phyloP scores from a whole-genome alignment of 352 stramenopile species.

The Phytophthora citricola region DNA sequence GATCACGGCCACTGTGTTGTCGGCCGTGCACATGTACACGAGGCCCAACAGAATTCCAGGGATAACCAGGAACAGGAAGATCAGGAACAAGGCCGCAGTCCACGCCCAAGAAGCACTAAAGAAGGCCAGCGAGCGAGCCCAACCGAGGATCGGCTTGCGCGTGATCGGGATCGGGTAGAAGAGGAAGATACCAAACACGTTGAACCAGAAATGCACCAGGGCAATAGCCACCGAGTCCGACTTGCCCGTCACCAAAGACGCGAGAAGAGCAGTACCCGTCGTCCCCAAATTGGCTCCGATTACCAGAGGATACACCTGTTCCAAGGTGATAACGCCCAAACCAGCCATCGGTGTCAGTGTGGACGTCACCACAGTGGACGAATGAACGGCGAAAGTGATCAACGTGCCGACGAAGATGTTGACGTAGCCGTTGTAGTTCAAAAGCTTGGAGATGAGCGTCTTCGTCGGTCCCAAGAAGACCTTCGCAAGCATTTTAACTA shows the following conservation, averaged over 20 bases:
- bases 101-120: constrained; percentile 60
- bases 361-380: constrained; percentile 89
- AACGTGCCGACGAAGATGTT: constrained; percentile 81
- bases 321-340: constrained; percentile 83
- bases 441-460: constrained; percentile 78
- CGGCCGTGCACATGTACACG: constrained; percentile 56
- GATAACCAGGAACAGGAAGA: constrained; percentile 50
- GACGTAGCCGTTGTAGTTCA: constrained; percentile 89
- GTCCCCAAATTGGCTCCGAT: constrained; percentile 93
- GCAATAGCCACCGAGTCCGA: constrained; percentile 82
- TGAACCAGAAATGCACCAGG: constrained; percentile 92
- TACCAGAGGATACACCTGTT: constrained; percentile 89
- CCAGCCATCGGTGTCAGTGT: constrained; percentile 90
- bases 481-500: constrained; percentile 56
- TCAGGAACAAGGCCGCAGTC: constrained; percentile 50
- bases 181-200: constrained; percentile 86
- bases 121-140: constrained; percentile 66
- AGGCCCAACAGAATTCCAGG: constrained; percentile 50
- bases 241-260: constrained; percentile 81
- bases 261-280: constrained; percentile 84
- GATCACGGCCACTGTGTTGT: constrained; percentile 8
- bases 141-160: constrained; percentile 72
- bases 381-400: constrained; percentile 90
- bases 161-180: constrained; percentile 92
- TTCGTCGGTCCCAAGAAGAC: constrained; percentile 82